These are phyloP conservation scores for Leccinum obscurum DNA, from an alignment of 768 basidiomycete species.

Conservation along the genomic window DNA sequence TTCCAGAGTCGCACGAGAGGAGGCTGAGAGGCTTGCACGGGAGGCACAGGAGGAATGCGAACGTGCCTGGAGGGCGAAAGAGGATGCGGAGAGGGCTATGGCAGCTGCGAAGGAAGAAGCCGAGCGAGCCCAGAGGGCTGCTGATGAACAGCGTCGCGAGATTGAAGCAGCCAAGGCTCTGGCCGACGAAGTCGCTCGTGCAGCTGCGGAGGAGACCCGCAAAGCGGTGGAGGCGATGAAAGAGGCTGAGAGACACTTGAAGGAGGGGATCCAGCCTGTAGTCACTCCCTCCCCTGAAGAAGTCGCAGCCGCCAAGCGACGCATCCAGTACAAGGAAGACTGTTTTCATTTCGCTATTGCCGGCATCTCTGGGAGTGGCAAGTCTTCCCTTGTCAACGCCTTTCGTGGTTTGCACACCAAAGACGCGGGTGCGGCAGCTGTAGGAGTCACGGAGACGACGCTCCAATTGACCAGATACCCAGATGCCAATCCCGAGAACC, in stretches of 20 bases:
- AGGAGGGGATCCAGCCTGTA: conserved; percentile 29
- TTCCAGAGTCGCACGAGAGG: conserved; percentile 1
- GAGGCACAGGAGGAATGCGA: conserved; percentile 11
- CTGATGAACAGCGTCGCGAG: neutral
- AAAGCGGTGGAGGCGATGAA: conserved; percentile 8
- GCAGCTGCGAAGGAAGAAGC: conserved; percentile 8
- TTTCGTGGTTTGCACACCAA: conserved; percentile 31
- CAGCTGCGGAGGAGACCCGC: neutral
- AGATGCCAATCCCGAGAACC: conserved; percentile 20
- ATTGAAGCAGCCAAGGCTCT: neutral
- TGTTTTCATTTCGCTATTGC: conserved; percentile 35
- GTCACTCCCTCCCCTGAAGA: conserved; percentile 25
- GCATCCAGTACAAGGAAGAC: conserved; percentile 25
- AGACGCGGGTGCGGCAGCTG: conserved; percentile 26
- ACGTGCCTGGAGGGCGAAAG: neutral
- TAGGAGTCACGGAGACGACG: conserved; percentile 34
- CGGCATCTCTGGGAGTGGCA: conserved; percentile 36
- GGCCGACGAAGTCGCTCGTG: neutral
- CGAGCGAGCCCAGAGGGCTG: neutral
- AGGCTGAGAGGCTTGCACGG: conserved; percentile 2
- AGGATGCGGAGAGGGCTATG: conserved; percentile 7
- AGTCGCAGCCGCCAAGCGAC: conserved; percentile 14
- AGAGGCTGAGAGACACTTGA: conserved; percentile 21
- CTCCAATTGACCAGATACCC: conserved; percentile 25
- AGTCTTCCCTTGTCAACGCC: conserved; percentile 38